Conservation (phyloP, 1,284 basidiomycete genomes). For the Erythrobasidium hasegawianum region DNA sequence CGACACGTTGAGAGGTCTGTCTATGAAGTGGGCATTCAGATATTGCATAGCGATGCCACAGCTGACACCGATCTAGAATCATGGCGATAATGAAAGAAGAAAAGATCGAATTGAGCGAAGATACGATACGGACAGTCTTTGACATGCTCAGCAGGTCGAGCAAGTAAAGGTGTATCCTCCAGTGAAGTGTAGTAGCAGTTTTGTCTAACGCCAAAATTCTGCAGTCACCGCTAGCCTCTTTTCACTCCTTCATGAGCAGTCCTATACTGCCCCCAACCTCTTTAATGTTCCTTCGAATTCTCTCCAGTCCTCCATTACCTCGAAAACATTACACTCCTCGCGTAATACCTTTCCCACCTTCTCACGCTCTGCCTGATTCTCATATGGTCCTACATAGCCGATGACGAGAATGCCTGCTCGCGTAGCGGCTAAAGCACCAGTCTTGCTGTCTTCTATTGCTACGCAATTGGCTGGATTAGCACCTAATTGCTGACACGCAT, state of each 20-base stretch:
- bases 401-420: conserved; percentile 26
- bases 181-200: too few relatives aligned
- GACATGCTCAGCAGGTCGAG: conserved; percentile 2
- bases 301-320: conserved; percentile 30
- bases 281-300: conserved; percentile 13
- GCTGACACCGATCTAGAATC: conserved; percentile 1
- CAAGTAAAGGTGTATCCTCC: not conserved
- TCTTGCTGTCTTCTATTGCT: conserved; percentile 34
- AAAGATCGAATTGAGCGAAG: conserved; percentile 19
- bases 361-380: conserved; percentile 21
- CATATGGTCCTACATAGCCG: conserved; percentile 26
- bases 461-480: conserved; percentile 28
- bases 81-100: conserved; percentile 24
- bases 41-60: not conserved
- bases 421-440: conserved; percentile 28
- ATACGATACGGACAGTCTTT: conserved; percentile 25
- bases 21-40: conserved; percentile 6
- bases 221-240: too few relatives aligned
- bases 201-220: too few relatives aligned
- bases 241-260: too few relatives aligned
- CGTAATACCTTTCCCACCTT: conserved; percentile 13
- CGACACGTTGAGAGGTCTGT: conserved; percentile 6
- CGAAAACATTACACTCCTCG: conserved; percentile 18
- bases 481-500: conserved; percentile 31
- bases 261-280: conserved; percentile 22